Conservation (phyloP, 441 rosid species). For the Melastoma candidum region DNA sequence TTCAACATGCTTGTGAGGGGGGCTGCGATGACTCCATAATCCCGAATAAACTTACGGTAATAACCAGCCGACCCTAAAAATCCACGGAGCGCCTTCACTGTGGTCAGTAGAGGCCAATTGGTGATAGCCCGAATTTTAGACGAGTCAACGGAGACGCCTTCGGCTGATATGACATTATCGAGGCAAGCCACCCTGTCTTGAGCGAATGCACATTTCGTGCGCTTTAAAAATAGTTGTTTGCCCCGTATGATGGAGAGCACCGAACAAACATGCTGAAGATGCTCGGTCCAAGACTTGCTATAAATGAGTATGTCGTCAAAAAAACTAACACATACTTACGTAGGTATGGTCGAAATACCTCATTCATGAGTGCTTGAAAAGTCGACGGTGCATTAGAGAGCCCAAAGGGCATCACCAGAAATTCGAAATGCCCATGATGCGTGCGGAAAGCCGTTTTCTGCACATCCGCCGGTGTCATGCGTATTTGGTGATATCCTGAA, state of each 20-base stretch:
- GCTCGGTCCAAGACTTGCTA: background rate
- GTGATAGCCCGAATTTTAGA: background rate
- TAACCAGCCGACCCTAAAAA: background rate
- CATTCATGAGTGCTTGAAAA: background rate
- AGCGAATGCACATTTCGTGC: background rate
- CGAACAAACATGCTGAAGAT: background rate
- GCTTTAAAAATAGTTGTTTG: background rate
- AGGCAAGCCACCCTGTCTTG: background rate
- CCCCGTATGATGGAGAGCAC: background rate
- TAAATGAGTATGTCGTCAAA: slow-evolving; percentile 7
- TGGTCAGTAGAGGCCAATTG: background rate
- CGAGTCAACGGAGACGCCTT: background rate
- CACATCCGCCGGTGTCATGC: background rate
- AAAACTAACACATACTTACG: background rate
- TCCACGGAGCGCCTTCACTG: background rate
- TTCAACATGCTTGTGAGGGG: background rate
- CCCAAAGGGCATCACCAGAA: slow-evolving; percentile 1
- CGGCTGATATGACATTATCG: background rate
- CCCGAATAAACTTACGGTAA: background rate
- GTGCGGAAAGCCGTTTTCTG: slow-evolving; percentile 1
- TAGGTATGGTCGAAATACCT: background rate
- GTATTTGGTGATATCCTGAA: background rate
- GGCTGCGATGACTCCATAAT: background rate
- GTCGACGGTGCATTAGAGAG: slow-evolving; percentile 1
- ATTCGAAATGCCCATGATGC: background rate